Evolutionary conservation across 2,329 filamentous ascomycete genomes (phyloP), one percentile per base, ranked within the genome.

Genomic region (Tolypocladium amazonense): DNA sequence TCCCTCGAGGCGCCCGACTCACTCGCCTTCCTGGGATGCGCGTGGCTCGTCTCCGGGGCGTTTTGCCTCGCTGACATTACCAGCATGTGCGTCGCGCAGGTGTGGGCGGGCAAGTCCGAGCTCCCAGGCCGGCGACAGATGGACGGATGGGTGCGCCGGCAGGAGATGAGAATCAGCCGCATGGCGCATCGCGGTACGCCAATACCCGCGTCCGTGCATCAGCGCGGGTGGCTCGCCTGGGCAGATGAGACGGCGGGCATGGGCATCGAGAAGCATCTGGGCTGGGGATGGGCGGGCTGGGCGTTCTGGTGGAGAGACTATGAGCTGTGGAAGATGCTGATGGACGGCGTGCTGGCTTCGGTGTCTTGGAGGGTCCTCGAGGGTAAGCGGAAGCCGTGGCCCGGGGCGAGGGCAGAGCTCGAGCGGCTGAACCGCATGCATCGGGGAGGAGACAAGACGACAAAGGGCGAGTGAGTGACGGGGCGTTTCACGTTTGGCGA

Each of bases 191-290:
- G 61, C 20, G 66, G 66, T 6, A 62, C 66, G 3, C 65, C 66
- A 14, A 66, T 67, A 3, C 66, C 66, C 3, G 62, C 66, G 1
- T 58, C 66, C 3, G 64, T 68, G 12, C 61, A 65, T 12, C 60
- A 62, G 5, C 60, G 66, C 12, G 66, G 64, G 20, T 68, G 66
- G 66, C 58, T 67, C 7, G 47, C 62, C 3, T 68, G 66, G 66
- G 66, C 66, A 6, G 66, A 67, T 47, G 65, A 67, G 45, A 69
- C 73, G 25, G 76, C 76, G 1, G 76, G 76, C 0, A 76, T 73
- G 25, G 72, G 76, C 5, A 69, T 76, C 56, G 65, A 66, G 14
- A 71, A 76, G 56, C 67, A 73, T 35, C 63, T 78, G 43, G 74
- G 74, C 8, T 77, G 73, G 50, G 50, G 50, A 30, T 23, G 50